phyloP scores from a whole-genome alignment of 345 rosid genomes.

The Euphorbia tirucalli region DNA sequence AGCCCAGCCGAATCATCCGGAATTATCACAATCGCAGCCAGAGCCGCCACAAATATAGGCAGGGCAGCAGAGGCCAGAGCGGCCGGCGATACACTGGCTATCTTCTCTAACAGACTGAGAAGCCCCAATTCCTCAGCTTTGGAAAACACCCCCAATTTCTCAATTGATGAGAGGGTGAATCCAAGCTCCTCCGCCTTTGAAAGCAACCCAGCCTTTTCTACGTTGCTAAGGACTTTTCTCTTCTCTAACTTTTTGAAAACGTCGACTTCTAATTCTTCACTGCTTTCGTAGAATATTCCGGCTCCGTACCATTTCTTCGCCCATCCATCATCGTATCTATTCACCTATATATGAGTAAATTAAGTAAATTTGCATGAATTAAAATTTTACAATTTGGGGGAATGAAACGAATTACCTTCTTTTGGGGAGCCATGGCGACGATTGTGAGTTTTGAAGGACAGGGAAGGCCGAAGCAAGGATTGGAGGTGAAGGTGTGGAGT shows the following conservation, averaged over 20 bases:
- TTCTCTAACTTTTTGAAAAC: slow-evolving; percentile 92
- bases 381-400: not conserved
- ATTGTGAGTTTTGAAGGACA: slow-evolving; percentile 41
- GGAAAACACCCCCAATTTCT: slow-evolving; percentile 77
- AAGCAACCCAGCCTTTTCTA: slow-evolving; percentile 76
- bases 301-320: slow-evolving; percentile 89
- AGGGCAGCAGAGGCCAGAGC: slow-evolving; percentile 70
- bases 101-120: slow-evolving; percentile 70
- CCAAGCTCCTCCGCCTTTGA: slow-evolving; percentile 84
- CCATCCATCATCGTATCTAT: slow-evolving; percentile 69
- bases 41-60: slow-evolving; percentile 70
- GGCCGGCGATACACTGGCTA: slow-evolving; percentile 59
- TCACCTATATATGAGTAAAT: slow-evolving; percentile 41
- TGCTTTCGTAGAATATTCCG: slow-evolving; percentile 80
- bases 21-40: slow-evolving; percentile 59
- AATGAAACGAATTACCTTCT: slow-evolving; percentile 45
- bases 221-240: slow-evolving; percentile 77
- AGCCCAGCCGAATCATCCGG: slow-evolving; percentile 79
- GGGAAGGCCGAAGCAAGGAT: slow-evolving; percentile 21
- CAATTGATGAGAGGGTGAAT: slow-evolving; percentile 74
- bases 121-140: slow-evolving; percentile 92
- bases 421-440: slow-evolving; percentile 78
- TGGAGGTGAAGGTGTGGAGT: slow-evolving; percentile 31
- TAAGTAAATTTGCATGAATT: not conserved
- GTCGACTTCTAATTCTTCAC: slow-evolving; percentile 78